phyloP scores from a whole-genome alignment of 352 stramenopile genomes.

The Globisporangium sylvaticum region DNA sequence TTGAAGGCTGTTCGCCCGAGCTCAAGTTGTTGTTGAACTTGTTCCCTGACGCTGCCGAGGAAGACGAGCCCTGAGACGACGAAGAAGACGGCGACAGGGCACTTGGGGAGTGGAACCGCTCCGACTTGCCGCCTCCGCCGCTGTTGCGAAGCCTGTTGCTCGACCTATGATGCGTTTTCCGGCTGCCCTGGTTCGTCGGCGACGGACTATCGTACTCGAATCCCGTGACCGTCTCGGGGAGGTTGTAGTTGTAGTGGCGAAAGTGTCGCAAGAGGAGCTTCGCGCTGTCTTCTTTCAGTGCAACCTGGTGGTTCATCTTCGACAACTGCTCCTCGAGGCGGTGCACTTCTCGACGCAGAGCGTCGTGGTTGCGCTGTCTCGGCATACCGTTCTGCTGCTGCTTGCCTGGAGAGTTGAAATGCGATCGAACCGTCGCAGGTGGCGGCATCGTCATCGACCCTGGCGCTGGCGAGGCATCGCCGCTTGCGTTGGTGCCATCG shows the following conservation, averaged over 20 bases:
- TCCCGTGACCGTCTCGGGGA: conserved; percentile 47
- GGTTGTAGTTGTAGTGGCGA: conserved; percentile 82
- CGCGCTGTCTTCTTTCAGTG: conserved; percentile 52
- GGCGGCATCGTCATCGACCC: conserved; percentile 2
- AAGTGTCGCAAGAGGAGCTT: conserved; percentile 61
- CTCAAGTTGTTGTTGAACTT: conserved; percentile 12
- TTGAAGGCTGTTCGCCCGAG: conserved; percentile 22
- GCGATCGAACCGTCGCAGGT: background rate
- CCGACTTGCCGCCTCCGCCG: conserved; percentile 7
- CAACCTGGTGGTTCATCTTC: conserved; percentile 62
- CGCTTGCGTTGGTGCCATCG: background rate
- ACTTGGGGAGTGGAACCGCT: conserved; percentile 20
- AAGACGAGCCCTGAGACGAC: conserved; percentile 19
- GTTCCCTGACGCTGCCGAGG: conserved; percentile 7
- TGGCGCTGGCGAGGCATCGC: background rate
- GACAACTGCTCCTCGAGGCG: conserved; percentile 56
- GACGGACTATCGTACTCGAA: conserved; percentile 49
- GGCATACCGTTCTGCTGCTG: conserved; percentile 10
- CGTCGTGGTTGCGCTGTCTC: conserved; percentile 29
- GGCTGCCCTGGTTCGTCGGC: conserved; percentile 22
- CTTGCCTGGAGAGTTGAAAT: conserved; percentile 5
- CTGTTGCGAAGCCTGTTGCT: conserved; percentile 12
- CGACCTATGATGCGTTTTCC: conserved; percentile 8
- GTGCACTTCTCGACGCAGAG: conserved; percentile 50
- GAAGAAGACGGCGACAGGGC: conserved; percentile 18